These are phyloP conservation scores for Albizia julibrissin DNA, from an alignment of 306 rosid species.

Conservation along the genomic window DNA sequence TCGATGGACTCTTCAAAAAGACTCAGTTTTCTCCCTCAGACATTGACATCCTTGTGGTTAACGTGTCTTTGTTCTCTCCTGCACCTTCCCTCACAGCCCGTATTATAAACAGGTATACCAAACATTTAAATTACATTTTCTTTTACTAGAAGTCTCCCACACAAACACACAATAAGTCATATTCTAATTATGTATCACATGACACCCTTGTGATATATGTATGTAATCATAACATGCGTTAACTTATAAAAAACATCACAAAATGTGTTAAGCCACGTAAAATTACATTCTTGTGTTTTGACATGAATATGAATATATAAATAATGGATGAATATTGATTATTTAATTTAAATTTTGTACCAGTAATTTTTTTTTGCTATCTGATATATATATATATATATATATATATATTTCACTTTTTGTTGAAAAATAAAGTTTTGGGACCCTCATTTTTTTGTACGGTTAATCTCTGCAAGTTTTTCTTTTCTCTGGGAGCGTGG, in stretches of 20 bases:
- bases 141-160: neutral
- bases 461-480: neutral
- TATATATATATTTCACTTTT: too few relatives aligned
- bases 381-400: too few relatives aligned
- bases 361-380: too few relatives aligned
- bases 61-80: constrained; percentile 79
- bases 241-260: too few relatives aligned
- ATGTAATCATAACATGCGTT: too few relatives aligned
- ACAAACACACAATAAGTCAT: neutral
- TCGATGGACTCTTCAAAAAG: constrained; percentile 57
- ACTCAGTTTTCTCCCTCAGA: constrained; percentile 58
- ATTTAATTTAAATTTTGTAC: neutral
- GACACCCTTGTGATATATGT: too few relatives aligned
- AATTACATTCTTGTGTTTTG: neutral
- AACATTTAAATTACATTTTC: neutral
- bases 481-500: neutral
- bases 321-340: neutral
- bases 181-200: too few relatives aligned
- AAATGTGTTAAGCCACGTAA: neutral
- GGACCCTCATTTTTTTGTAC: neutral
- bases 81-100: constrained; percentile 73
- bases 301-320: neutral
- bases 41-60: constrained; percentile 72
- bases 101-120: constrained; percentile 74
- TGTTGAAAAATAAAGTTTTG: neutral